Evolutionary conservation across 768 basidiomycete species (phyloP), one percentile per base, ranked within the genome.

Genomic region (Suillus plorans): DNA sequence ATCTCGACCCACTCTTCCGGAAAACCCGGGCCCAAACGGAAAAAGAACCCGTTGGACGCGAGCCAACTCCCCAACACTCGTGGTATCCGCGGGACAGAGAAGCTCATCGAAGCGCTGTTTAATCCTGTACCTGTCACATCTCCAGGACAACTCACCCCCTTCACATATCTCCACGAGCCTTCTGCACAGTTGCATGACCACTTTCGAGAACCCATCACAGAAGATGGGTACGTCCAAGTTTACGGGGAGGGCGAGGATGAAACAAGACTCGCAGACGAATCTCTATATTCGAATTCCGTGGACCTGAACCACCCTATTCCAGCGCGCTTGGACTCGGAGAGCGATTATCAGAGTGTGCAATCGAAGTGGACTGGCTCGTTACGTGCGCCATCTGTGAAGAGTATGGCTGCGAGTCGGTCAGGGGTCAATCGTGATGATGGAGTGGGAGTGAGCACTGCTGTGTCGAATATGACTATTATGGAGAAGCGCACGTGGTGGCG

Each of bases 41-140:
- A 56, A 37, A 72, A 72, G 34, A 64, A 72, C 8, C 74, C 70
- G 3, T 71, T 78, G 25, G 74, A 80, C 49, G 62, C 74, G 12
- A 68, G 76, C 63, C 70, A 70, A 31, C 80, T 90, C 8, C 86
- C 86, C 2, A 71, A 77, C 20, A 83, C 85, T 4, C 81, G 84
- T 66, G 87, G 89, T 1, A 82, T 87, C 2, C 84, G 84, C 60
- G 85, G 86, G 16, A 92, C 91, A 0, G 90, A 91, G 72, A 80
- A 80, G 44, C 81, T 94, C 49, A 92, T 93, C 71, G 92, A 94
- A 63, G 86, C 89, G 6, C 73, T 94, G 31, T 94, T 94, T 73
- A 94, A 94, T 69, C 91, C 92, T 2, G 81, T 81, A 2, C 82
- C 80, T 2, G 84, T 84, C 10, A 78, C 77, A 2, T 68, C 68